Conservation (phyloP, 2,329 filamentous ascomycete genomes). For the Epichloe brachyelytri region DNA sequence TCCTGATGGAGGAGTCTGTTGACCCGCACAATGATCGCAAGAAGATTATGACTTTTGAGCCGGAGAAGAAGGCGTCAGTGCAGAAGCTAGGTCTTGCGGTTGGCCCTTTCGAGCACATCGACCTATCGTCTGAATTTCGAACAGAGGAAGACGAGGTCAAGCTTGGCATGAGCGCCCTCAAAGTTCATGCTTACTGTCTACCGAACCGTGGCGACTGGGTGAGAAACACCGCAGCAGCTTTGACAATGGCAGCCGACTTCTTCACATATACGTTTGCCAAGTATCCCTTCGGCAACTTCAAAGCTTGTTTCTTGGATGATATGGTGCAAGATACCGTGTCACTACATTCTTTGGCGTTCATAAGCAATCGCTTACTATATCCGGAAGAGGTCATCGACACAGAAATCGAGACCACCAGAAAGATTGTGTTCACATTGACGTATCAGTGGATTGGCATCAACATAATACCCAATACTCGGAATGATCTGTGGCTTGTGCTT, state of each 20-base stretch:
- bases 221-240: slow-evolving; percentile 71
- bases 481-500: slow-evolving; percentile 79
- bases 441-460: slow-evolving; percentile 93
- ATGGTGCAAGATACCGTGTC: slow-evolving; percentile 61
- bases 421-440: slow-evolving; percentile 70
- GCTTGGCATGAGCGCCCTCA: slow-evolving; percentile 75
- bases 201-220: slow-evolving; percentile 73
- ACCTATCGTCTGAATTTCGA: slow-evolving; percentile 72
- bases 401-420: slow-evolving; percentile 68
- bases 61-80: slow-evolving; percentile 61
- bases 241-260: slow-evolving; percentile 80
- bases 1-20: slow-evolving; percentile 68
- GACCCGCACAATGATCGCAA: slow-evolving; percentile 67
- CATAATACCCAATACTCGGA: slow-evolving; percentile 68
- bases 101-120: slow-evolving; percentile 88
- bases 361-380: slow-evolving; percentile 76
- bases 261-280: slow-evolving; percentile 80
- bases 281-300: slow-evolving; percentile 87
- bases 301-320: slow-evolving; percentile 89
- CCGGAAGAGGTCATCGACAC: slow-evolving; percentile 76
- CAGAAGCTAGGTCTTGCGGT: slow-evolving; percentile 89
- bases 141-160: slow-evolving; percentile 87
- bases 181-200: slow-evolving; percentile 83
- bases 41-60: slow-evolving; percentile 79
- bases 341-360: slow-evolving; percentile 73